phyloP scores from a whole-genome alignment of 2,329 filamentous ascomycete genomes.

The Paraphaeosphaeria minitans region DNA sequence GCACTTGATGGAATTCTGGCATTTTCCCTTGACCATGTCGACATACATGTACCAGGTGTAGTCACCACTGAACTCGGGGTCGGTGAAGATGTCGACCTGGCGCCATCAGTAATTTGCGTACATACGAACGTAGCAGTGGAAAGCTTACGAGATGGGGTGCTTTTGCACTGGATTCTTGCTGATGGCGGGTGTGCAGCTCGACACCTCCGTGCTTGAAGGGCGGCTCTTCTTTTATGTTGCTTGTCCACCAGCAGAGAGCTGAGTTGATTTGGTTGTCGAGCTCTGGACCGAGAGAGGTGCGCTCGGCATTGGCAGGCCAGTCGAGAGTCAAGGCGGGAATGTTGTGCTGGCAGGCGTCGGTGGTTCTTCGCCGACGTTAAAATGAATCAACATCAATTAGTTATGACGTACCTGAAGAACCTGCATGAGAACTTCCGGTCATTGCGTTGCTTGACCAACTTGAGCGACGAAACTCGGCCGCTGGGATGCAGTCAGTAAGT shows the following conservation, averaged over 20 bases:
- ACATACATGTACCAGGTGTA: not conserved
- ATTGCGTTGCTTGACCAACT: not conserved
- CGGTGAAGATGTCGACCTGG: not conserved
- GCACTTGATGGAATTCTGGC: not conserved
- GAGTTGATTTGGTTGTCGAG: not conserved
- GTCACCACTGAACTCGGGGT: not conserved
- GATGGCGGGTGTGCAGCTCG: too few species aligned
- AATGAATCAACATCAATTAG: not conserved
- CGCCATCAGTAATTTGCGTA: not conserved
- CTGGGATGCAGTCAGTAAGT: not conserved
- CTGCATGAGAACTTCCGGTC: not conserved
- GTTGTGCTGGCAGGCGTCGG: not conserved
- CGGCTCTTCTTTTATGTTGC: not conserved
- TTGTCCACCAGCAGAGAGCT: not conserved
- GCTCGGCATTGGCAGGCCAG: not conserved
- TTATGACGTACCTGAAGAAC: not conserved
- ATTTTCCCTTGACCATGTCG: not conserved
- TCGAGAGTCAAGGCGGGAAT: not conserved
- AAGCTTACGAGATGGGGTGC: not conserved
- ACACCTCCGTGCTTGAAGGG: not conserved
- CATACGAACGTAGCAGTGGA: not conserved
- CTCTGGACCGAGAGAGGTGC: not conserved
- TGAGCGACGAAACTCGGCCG: not conserved
- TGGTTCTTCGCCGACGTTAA: not conserved
- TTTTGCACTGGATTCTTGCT: not conserved